These are phyloP conservation scores for Asclepias syriaca DNA, from an alignment of 257 asterid genomes.

Conservation along the genomic window DNA sequence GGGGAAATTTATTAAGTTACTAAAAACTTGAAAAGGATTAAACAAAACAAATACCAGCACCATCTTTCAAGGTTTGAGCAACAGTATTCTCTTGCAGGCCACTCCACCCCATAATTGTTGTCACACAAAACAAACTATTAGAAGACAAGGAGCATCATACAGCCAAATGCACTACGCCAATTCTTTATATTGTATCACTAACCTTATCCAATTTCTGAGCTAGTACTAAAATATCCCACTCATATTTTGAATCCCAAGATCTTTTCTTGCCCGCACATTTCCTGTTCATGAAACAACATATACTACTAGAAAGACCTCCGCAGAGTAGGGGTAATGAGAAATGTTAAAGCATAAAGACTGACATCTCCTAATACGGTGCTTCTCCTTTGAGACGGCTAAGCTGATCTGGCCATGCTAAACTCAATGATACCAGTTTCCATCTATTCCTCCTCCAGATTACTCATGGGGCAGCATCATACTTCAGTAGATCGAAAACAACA, in stretches of 20 bases:
- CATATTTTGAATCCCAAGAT: no score
- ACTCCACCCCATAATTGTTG: background rate
- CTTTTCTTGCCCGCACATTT: background rate
- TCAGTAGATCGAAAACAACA: background rate
- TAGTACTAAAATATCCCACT: no score
- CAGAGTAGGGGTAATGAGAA: background rate
- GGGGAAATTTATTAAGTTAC: no score
- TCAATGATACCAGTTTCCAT: background rate
- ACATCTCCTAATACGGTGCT: background rate
- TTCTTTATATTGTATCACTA: background rate
- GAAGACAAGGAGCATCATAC: no score
- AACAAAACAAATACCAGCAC: background rate
- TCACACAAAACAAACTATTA: no score
- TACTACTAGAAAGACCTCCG: background rate
- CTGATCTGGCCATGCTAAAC: background rate
- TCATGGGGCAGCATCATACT: background rate
- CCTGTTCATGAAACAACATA: background rate
- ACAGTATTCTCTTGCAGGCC: background rate
- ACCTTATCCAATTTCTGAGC: background rate
- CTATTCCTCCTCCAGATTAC: background rate
- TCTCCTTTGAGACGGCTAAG: background rate
- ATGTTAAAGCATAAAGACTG: background rate
- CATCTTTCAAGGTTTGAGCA: background rate
- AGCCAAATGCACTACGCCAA: no score
- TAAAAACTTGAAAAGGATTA: background rate